A percentile compares a stretch with the other conserved stretches of the same genome.
phyloP scores from a whole-genome alignment of 2,329 filamentous ascomycete species.

The Oidium heveae region DNA sequence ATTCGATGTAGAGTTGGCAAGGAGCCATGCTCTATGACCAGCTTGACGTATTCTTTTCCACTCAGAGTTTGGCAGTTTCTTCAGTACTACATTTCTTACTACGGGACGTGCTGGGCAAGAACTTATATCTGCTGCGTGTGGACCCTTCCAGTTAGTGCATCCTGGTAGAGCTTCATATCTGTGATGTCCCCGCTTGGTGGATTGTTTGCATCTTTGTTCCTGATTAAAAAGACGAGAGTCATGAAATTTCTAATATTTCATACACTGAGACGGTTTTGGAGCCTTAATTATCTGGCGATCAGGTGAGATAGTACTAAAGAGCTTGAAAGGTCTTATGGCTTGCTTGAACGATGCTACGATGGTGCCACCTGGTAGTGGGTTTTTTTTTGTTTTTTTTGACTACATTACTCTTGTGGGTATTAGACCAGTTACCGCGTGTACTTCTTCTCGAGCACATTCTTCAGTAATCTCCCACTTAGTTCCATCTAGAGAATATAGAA shows the following conservation, averaged over 20 bases:
- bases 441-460: not conserved
- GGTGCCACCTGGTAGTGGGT: not conserved
- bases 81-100: not conserved
- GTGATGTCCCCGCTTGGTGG: not conserved
- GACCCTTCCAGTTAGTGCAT: not conserved
- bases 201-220: not conserved
- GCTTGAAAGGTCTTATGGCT: not conserved
- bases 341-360: not conserved
- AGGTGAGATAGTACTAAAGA: not conserved
- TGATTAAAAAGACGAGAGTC: not conserved
- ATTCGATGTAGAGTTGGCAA: no score
- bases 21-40: not conserved
- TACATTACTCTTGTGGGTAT: not conserved
- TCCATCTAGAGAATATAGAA: not conserved
- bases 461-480: not conserved
- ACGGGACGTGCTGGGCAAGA: not conserved
- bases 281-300: not conserved
- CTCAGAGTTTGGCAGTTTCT: no score
- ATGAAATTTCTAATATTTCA: not conserved
- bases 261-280: not conserved
- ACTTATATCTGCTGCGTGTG: not conserved
- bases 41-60: no score
- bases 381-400: not conserved
- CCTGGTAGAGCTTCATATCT: not conserved
- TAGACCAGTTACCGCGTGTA: not conserved